Evolutionary conservation across 495 filamentous ascomycete species (phyloP), one percentile per base, ranked within the genome.

Genomic region (Penicillium canariense): DNA sequence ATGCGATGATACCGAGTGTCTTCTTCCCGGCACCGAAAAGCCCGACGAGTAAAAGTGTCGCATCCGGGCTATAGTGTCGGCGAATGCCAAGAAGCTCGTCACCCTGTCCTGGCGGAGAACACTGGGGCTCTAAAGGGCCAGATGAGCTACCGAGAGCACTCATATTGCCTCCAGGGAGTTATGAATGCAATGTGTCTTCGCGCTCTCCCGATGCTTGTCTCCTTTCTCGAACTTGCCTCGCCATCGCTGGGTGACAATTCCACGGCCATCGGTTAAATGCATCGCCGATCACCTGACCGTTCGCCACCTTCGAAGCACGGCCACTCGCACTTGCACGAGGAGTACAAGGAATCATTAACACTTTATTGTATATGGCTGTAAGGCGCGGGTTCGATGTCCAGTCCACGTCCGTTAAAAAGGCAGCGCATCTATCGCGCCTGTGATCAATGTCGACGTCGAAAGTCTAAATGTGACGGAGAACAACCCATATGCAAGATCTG

Each of bases 1-100:
- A 85, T n/a, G 83, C 86, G 39, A 90, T 86, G 55, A 90, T 81
- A 4, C 83, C 86, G 6, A 90, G 74, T 0, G 83, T 87, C 25
- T 82, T 81, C 68, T 89, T 89, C 18, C 87, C 87, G 18, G 82
- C 82, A 3, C 86, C 85, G 30, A 83, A 80, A 43, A 84, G 79
- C 32, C 87, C 87, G n/a, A 89, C 78, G 6, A 90, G 75, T 12
- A 88, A 80, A 42, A 90, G 77, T 1, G 85, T 87, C 2, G 84
- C 82, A 62, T 69, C 54, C 11, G 57, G 11, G 35, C 38, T n/a
- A 53, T 69, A 66, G 28, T 46, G 51, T 22, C 60, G 57, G 5
- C 20, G 47, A 18, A 51, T 14, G 43, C 30, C n/a, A 9, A 48
- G 55, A 38, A 18, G 28, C 18, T 55, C 43, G 17, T 44, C 18